Evolutionary conservation across 208 protist genomes (phyloP).

Genomic region (Herpetomonas tarakana): DNA sequence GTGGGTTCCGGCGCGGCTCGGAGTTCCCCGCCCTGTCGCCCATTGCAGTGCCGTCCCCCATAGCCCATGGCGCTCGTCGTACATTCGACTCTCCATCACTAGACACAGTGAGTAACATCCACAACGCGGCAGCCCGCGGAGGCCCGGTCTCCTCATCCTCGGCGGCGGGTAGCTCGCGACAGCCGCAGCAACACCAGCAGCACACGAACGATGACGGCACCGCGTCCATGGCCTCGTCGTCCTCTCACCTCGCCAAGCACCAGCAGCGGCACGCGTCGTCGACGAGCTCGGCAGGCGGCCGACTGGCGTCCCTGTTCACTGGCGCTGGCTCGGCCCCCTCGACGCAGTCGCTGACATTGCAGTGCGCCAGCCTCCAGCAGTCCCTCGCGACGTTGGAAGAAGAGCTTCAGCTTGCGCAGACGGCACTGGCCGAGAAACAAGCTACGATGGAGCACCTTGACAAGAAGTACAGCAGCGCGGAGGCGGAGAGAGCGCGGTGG

Average conservation of each 20-base stretch:
- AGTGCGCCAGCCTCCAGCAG: background rate
- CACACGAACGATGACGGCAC: background rate
- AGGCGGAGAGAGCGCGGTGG: constrained; percentile 17
- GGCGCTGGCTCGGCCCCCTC: background rate
- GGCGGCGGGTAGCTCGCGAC: background rate
- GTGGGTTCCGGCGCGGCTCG: too few species aligned
- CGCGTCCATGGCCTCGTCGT: background rate
- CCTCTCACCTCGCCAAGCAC: background rate
- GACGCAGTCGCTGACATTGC: background rate
- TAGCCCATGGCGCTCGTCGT: too few species aligned
- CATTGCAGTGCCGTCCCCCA: too few species aligned
- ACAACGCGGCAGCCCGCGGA: background rate
- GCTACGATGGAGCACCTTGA: constrained; percentile 6
- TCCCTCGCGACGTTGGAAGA: background rate
- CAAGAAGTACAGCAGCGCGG: constrained; percentile 7
- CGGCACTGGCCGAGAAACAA: background rate
- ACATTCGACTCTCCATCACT: too few species aligned
- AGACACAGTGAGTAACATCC: too few species aligned
- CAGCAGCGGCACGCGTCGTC: background rate
- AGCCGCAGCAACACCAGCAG: background rate
- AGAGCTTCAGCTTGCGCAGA: background rate
- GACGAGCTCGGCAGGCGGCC: background rate
- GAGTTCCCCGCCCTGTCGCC: background rate
- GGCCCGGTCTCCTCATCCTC: background rate
- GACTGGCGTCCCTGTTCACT: background rate